Conservation (phyloP, 805 yeast genomes). For the Blastobotrys parvus region DNA sequence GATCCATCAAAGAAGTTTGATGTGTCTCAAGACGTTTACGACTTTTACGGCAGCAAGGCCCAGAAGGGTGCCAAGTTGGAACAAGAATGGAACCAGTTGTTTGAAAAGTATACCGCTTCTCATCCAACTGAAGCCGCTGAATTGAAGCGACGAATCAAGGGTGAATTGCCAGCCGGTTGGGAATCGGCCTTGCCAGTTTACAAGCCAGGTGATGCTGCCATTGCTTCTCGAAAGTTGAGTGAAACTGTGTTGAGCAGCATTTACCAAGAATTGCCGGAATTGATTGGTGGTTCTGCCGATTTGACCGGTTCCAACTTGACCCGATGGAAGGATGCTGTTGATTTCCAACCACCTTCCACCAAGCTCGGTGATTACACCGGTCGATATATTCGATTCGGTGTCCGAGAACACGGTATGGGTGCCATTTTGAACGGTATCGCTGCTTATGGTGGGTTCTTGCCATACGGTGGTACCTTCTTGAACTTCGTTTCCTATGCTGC, state of each 20-base stretch:
- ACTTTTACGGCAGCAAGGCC: slow-evolving; percentile 48
- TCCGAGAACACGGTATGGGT: slow-evolving; percentile 99
- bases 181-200: slow-evolving; percentile 66
- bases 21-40: slow-evolving; percentile 78
- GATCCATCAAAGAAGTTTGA: slow-evolving; percentile 72
- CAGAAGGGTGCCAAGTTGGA: slow-evolving; percentile 60
- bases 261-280: slow-evolving; percentile 66
- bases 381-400: slow-evolving; percentile 95
- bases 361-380: slow-evolving; percentile 83
- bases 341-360: slow-evolving; percentile 83
- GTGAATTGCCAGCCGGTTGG: slow-evolving; percentile 74
- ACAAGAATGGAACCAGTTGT: slow-evolving; percentile 63
- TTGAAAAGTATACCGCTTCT: slow-evolving; percentile 53
- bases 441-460: slow-evolving; percentile 77
- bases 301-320: slow-evolving; percentile 95
- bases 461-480: slow-evolving; percentile 96
- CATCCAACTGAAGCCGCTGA: slow-evolving; percentile 77
- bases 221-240: slow-evolving; percentile 91
- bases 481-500: slow-evolving; percentile 68
- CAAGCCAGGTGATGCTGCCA: slow-evolving; percentile 67
- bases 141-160: slow-evolving; percentile 65
- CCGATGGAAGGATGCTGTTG: slow-evolving; percentile 72
- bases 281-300: slow-evolving; percentile 97
- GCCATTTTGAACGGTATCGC: slow-evolving; percentile 96
- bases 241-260: slow-evolving; percentile 66